Base-by-base conservation (phyloP, 2,329 filamentous ascomycete genomes). In the Colletotrichum spaethianum region DNA sequence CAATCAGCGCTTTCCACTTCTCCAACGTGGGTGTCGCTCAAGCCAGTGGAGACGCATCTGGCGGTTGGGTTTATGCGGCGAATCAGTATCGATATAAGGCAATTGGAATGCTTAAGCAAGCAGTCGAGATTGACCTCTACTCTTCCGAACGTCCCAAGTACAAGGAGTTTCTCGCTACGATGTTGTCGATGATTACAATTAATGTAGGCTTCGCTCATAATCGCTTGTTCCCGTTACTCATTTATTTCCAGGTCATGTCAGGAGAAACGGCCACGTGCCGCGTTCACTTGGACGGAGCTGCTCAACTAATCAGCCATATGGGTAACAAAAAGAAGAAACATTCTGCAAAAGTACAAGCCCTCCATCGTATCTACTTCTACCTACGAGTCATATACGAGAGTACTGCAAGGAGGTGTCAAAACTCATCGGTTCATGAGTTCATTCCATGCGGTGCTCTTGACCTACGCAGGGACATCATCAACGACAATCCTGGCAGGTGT, bases 181-280 rank as follows among this genome's bases (percentile, higher is more conserved):
- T 78, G 75, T 12, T 78, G 31, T 78, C 77, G 2, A 78, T 78
- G 77, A 75, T 78, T 18, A 75, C 76, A 0, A 78, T 78, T 4
- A 78, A 78, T 48, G 77, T 76, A 50, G 48, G 63, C 46, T 60
- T 33, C 55, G 42, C 20, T 3, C 2, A 7, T 11, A 31, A 1
- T 8, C 40, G 46, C 18, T 16, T 20, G 14, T 12, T 14, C 2
- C 8, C 28, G 4, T 6, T 3, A 6, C 8, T 36, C 50, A 53
- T 18, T 42, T 42, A 16, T 4, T 42, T 42, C 36, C 20, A 78
- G 76, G 76, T 78, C 52, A 77, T 77, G 74, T 78, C 76, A 1
- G 77, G 77, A 52, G 75, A 78, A 36, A 75, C 75, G 4, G 70
- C 70, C 33, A 77, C 75, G 1, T 77, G 76, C 23, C 68, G 72